Percentiles rank a stretch among this genome's conserved stretches.
phyloP scores from a whole-genome alignment of 768 basidiomycete genomes.

The Phylloporus sp. region DNA sequence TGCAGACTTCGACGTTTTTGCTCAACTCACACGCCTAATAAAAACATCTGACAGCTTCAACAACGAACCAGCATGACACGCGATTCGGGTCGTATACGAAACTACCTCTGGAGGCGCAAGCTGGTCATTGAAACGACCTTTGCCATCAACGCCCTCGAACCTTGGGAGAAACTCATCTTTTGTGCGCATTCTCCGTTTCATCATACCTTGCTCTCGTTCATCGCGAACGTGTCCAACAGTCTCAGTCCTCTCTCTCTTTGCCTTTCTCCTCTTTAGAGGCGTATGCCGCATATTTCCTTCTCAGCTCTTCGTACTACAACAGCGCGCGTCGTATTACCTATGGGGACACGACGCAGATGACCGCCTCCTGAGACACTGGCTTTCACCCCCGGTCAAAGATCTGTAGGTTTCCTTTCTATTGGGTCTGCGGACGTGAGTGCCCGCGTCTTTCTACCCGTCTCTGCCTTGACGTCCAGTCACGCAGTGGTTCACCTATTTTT shows the following conservation, averaged over 20 bases:
- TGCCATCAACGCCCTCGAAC: slow-evolving; percentile 57
- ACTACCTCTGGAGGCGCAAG: slow-evolving; percentile 48
- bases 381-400: slow-evolving; percentile 25
- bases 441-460: background rate
- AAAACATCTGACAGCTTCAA: background rate
- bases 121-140: slow-evolving; percentile 58
- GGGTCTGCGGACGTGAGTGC: slow-evolving; percentile 13
- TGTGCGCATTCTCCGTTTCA: slow-evolving; percentile 37
- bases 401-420: slow-evolving; percentile 7
- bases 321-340: slow-evolving; percentile 59
- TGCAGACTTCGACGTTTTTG: background rate
- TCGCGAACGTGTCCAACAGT: slow-evolving; percentile 27
- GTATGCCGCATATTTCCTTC: slow-evolving; percentile 55
- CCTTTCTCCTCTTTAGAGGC: slow-evolving; percentile 47
- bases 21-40: background rate
- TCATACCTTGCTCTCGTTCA: background rate
- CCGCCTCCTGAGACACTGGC: slow-evolving; percentile 20
- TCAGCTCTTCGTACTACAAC: slow-evolving; percentile 49
- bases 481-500: background rate
- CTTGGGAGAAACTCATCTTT: slow-evolving; percentile 64
- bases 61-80: slow-evolving; percentile 9
- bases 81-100: slow-evolving; percentile 22
- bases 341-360: slow-evolving; percentile 46
- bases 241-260: slow-evolving; percentile 36
- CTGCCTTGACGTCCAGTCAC: slow-evolving; percentile 3